Base-by-base conservation (phyloP, 345 rosid genomes). In the Melaleuca alternifolia region DNA sequence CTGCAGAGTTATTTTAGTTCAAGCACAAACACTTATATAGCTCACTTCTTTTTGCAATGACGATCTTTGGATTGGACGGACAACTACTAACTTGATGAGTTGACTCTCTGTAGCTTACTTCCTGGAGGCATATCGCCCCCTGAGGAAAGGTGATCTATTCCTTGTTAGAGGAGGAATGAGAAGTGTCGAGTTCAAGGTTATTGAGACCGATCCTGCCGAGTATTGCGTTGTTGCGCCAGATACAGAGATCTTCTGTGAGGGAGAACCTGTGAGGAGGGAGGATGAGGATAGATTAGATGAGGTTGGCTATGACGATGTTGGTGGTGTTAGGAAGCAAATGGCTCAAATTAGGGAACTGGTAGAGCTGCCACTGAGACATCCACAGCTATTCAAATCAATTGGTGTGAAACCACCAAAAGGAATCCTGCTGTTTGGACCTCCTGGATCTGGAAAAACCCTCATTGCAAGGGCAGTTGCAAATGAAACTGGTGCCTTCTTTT, bases 321-420 rank as follows among this genome's bases (percentile, higher is more conserved):
- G 99, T 87, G 99, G 99, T 84, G 99, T 97, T 76, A 97, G 99
- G 88, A 97, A 96, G 89, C 99, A 97, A 75, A 97, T 97, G 99
- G 99, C 99, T 87, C 98, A 96, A 92, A 97, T 97, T 90, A 91
- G 99, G 82, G 98, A 97, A 88, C 86, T 96, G 46, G 99, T 97
- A 86, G 99, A 97, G 89, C 96, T 97, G 86, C 99, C 99, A 10
- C 81, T 97, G 88, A 94, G 99, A 91, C 99, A 97, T 86, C 99
- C 99, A 9, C 99, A 97, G 86, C 92, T 97, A 6, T 97, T 97
- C 87, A 97, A 97, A 87, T 97, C 99, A 6, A 97, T 97, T 89
- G 99, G 99, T 89, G 99, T 97, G 86, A 97, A 97, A 92, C 99
- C 99, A 83, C 99, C 99, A 0, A 97, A 97, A 84, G 98, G 99